Conservation (phyloP, 768 basidiomycete species). For the Saitozyma podzolica region DNA sequence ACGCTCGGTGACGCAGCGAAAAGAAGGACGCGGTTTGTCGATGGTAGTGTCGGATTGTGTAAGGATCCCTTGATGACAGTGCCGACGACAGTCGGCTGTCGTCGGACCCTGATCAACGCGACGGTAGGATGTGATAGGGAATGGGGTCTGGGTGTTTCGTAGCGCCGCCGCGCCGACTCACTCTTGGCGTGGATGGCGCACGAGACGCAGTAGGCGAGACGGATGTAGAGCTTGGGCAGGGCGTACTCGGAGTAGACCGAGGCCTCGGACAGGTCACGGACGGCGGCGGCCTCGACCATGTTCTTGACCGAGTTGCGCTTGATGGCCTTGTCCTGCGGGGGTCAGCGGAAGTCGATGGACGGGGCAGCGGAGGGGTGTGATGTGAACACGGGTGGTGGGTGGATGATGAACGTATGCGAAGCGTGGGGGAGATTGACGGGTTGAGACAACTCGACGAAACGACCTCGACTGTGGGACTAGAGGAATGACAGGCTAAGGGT, state of each 20-base stretch:
- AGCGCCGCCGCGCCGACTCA: conserved; percentile 53
- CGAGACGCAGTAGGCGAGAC: conserved; percentile 97
- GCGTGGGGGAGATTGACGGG: neutral
- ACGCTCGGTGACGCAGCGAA: neutral
- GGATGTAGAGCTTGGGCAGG: conserved; percentile 96
- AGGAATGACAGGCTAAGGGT: neutral
- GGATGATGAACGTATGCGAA: neutral
- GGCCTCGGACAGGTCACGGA: conserved; percentile 94
- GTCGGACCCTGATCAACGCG: no score
- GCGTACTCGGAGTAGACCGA: conserved; percentile 93
- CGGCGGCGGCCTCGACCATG: conserved; percentile 99
- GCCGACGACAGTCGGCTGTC: no score
- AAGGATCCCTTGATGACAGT: no score
- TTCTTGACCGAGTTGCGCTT: conserved; percentile 99
- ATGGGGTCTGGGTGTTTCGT: no score
- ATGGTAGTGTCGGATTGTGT: no score
- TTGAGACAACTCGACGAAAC: neutral
- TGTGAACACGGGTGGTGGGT: neutral
- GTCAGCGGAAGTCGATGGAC: conserved; percentile 1
- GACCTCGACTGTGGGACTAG: neutral
- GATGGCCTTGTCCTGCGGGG: conserved; percentile 90
- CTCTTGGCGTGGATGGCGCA: conserved; percentile 99
- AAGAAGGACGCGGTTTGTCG: no score
- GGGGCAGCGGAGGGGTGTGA: neutral
- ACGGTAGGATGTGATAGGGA: no score